Conservation (phyloP, 495 filamentous ascomycete species). For the Neurospora pannonica region DNA sequence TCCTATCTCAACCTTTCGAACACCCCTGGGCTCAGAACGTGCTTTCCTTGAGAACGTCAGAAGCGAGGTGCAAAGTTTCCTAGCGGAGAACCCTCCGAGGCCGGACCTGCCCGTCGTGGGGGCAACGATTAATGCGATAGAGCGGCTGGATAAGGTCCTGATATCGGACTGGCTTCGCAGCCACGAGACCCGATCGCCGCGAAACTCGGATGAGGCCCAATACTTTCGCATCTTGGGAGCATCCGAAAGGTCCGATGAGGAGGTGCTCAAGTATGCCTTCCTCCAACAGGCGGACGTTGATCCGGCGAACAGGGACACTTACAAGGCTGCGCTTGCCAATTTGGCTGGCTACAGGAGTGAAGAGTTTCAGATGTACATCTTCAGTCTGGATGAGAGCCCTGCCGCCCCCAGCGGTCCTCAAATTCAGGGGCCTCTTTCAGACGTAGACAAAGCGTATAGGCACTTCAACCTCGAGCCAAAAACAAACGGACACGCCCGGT, state of each 20-base stretch:
- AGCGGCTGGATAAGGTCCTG: constrained; percentile 13
- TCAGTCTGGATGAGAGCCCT: not conserved
- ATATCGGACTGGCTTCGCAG: constrained; percentile 4
- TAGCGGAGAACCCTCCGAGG: constrained; percentile 8
- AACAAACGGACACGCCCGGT: not conserved
- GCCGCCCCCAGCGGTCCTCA: not conserved
- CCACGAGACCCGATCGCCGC: not conserved
- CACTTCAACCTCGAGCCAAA: constrained; percentile 9
- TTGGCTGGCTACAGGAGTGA: constrained; percentile 9
- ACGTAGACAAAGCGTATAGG: constrained; percentile 9
- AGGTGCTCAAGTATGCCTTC: constrained; percentile 20
- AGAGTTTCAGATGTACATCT: constrained; percentile 17
- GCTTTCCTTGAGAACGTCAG: constrained; percentile 27
- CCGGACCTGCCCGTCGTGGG: constrained; percentile 5
- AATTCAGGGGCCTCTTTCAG: constrained; percentile 1
- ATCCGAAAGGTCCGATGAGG: constrained; percentile 9
- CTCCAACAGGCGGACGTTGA: constrained; percentile 12
- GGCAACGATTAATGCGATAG: constrained; percentile 9
- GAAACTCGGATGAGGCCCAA: not conserved
- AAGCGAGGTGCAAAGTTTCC: constrained; percentile 24
- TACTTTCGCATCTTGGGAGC: constrained; percentile 14
- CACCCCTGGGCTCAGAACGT: constrained; percentile 13
- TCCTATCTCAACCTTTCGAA: constrained; percentile 10
- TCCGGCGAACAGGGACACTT: constrained; percentile 4
- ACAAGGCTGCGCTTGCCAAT: constrained; percentile 13